Evolutionary conservation across 2,329 filamentous ascomycete species (phyloP), one percentile per base, ranked within the genome.

Genomic region (Bipolaris cookei): DNA sequence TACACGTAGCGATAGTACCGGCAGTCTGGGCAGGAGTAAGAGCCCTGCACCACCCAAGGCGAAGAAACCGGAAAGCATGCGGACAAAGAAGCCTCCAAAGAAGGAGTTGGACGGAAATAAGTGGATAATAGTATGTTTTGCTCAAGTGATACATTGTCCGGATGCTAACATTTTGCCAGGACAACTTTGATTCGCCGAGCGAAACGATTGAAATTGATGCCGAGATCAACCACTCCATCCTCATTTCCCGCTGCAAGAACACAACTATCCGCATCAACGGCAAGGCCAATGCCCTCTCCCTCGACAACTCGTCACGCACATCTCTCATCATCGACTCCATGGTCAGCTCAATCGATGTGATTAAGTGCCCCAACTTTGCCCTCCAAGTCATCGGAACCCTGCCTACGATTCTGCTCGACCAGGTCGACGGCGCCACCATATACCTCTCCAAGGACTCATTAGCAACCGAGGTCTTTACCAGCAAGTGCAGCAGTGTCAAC

Each of bases 261-360:
- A 90, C 90, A 4, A 96, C 93, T 21, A 85, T 99, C 70, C 90
- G 96, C 67, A 82, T 99, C 72, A 90, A 87, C 72, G 93, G 92
- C 78, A 99, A 99, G 79, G 92, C 91, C 56, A 99, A 99, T 75
- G 92, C 95, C n/a, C 90, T 99, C 61, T 94, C 92, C 4, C 85
- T 98, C 66, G 95, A 98, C 79, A 97, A 97, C 80, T 94, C 89
- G 54, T 86, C 84, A 44, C 89, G 91, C 47, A 82, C 96, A 16
- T 96, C 91, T 25, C 85, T 99, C 51, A 87, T 98, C 49, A 85
- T 98, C 51, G 94, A 98, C 69, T 91, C 88, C 1, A 87, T 98
- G 10, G 91, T 98, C 45, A 96, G 91, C 46, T 92, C 90, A 30
- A 87, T 99, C 54, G 95, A 99, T 72, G 90, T 96, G 21, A 95